phyloP scores from a whole-genome alignment of 805 yeast genomes.

The Starmerella bombi region DNA sequence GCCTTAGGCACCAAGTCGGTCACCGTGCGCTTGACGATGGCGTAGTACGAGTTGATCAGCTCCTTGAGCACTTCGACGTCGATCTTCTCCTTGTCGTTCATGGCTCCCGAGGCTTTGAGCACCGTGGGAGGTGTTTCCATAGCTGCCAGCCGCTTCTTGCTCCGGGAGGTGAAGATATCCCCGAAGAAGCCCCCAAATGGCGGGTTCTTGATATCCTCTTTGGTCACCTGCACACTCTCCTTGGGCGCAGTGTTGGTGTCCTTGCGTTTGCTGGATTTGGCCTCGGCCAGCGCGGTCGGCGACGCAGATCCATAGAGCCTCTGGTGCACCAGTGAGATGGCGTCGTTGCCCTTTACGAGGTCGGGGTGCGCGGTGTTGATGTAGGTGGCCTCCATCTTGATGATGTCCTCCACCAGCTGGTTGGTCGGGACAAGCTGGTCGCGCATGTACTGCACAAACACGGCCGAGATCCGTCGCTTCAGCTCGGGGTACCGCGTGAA shows the following conservation, averaged over 20 bases:
- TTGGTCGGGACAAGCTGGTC: conserved; percentile 76
- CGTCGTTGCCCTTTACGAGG: conserved; percentile 84
- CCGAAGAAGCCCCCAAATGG: conserved; percentile 75
- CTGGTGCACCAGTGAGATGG: conserved; percentile 37
- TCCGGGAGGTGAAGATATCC: conserved; percentile 83
- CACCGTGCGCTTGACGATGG: conserved; percentile 83
- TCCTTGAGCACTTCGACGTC: conserved; percentile 94
- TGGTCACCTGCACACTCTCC: conserved; percentile 21
- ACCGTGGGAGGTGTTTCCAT: conserved; percentile 97
- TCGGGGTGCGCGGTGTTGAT: conserved; percentile 98
- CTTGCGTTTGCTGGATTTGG: conserved; percentile 5
- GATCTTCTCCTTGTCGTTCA: conserved; percentile 89
- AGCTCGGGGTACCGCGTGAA: conserved; percentile 86
- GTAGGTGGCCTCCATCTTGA: conserved; percentile 76
- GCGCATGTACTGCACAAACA: conserved; percentile 68
- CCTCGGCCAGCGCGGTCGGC: conserved; percentile 1
- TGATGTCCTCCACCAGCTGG: conserved; percentile 69
- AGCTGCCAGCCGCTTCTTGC: conserved; percentile 80
- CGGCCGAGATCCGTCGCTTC: conserved; percentile 71
- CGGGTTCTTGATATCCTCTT: conserved; percentile 32
- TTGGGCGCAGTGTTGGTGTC: conserved; percentile 12
- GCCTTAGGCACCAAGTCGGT: conserved; percentile 93
- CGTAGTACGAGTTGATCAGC: conserved; percentile 76
- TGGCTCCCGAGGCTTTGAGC: conserved; percentile 75
- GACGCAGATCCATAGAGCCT: conserved; percentile 10